Evolutionary conservation across 345 rosid species (phyloP), one percentile per base, ranked within the genome.

Genomic region (Pistacia atlantica): DNA sequence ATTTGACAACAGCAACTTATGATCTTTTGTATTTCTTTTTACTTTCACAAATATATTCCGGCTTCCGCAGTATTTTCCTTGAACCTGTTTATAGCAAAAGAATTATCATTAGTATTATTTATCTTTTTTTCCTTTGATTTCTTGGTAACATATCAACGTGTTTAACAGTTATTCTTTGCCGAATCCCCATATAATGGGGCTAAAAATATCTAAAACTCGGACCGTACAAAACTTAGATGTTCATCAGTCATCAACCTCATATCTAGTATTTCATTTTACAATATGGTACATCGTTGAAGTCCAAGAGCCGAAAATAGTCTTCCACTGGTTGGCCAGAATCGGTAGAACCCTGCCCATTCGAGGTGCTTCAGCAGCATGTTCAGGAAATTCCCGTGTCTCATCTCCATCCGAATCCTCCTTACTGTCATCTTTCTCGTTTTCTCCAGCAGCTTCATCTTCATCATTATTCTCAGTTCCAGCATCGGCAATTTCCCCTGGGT

Each of bases 401-500:
- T 51, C 72, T 22, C 82, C 78, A 20, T 82, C 84, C 0, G 78
- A 77, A 31, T 63, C 80, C 66, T 62, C 81, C 16, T 68, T 5
- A 28, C 58, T 67, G 48, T n/a, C 80, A 45, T 66, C 61, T 16
- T 31, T 63, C 69, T 65, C 72, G 31, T 74, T 59, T 78, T 80
- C 84, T 8, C 31, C 49, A 5, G 74, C 42, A 17, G 72, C 65
- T 10, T 76, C 48, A 45, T 75, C 76, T 60, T 80, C 83, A 14
- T 20, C 80, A 20, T 6, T 51, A 20, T 70, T 84, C 63, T 81
- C 83, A 5, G 57, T 66, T 56, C 82, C 51, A 31, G 58, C 88
- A 31, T 90, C 89, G 4, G 97, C 72, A 74, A 97, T 92, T 81
- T 94, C 97, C 72, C 99, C 97, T 0, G 98, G 99, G 80, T 87